phyloP scores from a whole-genome alignment of 1,139 yeast species.

The Saccharomyces hybrid region DNA sequence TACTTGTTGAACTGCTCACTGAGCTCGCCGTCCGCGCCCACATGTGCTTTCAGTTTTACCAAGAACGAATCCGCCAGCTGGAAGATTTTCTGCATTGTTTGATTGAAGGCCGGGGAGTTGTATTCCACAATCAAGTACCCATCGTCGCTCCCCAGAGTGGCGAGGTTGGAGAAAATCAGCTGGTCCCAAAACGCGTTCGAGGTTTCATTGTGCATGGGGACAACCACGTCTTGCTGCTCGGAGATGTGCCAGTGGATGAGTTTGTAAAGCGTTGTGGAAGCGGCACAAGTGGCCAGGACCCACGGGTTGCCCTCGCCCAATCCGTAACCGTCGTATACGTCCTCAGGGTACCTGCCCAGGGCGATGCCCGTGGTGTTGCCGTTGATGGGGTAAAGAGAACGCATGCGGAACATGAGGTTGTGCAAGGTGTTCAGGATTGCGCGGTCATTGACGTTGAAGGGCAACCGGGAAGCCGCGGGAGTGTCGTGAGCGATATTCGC shows the following conservation, averaged over 20 bases:
- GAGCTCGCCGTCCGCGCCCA: constrained; percentile 65
- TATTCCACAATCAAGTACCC: constrained; percentile 35
- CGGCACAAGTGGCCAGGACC: constrained; percentile 82
- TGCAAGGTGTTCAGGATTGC: constrained; percentile 51
- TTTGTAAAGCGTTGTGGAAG: constrained; percentile 43
- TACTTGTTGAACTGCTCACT: constrained; percentile 82
- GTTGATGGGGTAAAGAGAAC: constrained; percentile 67
- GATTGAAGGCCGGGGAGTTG: constrained; percentile 42
- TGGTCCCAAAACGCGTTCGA: constrained; percentile 24
- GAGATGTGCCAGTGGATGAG: constrained; percentile 33
- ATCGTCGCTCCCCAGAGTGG: constrained; percentile 2
- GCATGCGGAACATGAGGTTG: constrained; percentile 59
- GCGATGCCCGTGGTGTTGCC: constrained; percentile 53
- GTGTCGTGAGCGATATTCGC: constrained; percentile 44
- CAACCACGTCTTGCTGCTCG: constrained; percentile 32
- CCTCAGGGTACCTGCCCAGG: constrained; percentile 91
- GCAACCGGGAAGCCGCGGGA: constrained; percentile 34
- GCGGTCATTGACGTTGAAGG: constrained; percentile 54
- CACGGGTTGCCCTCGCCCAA: constrained; percentile 85
- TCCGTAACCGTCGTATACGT: constrained; percentile 74
- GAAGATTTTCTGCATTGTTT: constrained; percentile 42
- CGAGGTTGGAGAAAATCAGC: not conserved
- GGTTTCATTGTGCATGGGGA: constrained; percentile 22
- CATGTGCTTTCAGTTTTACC: constrained; percentile 63
- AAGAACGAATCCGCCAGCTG: constrained; percentile 70